Evolutionary conservation across 2,329 filamentous ascomycete genomes (phyloP), one percentile per base, ranked within the genome.

Genomic region (Trichophyton mentagrophytes): DNA sequence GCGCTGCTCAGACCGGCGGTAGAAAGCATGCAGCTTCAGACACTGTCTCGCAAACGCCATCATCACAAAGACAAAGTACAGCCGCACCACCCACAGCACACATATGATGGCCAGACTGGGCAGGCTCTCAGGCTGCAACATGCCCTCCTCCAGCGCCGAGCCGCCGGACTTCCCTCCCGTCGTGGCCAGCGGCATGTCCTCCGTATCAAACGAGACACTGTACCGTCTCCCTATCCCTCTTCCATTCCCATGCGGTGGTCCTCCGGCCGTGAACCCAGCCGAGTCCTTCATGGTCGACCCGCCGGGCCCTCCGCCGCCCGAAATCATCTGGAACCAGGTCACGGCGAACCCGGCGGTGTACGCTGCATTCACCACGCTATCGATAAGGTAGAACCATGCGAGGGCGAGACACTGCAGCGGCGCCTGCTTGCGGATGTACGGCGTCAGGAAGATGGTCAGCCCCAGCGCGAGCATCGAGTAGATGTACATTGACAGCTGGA

Each of bases 401-500:
- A 96, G 83, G 1, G 85, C 82, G 27, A 96, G 80, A 67, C 85
- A 88, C 69, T 95, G 85, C 61, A 96, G 83, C 0, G 90, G 88
- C 33, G 82, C 85, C 69, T 89, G 87, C 67, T 83, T 82, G 65
- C 88, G 86, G 71, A 96, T 89, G 71, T 93, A 87, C 57, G 88
- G 88, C 68, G 88, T 82, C 56, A 95, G 85, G 68, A 84, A 82
- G 58, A 82, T 79, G 66, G 89, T 82, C 53, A 87, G 75, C 65
- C 80, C 78, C 65, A 96, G 83, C 30, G 88, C 82, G 64, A 83
- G 67, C 63, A 93, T 80, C 27, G 88, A 93, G 80, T 95, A 95
- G 57, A 95, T 80, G 79, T 96, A 96, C 80, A 95, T 93, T 61
- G 87, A 88, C 61, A 96, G 81, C 74, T 96, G 92, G 25, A 93